phyloP scores from a whole-genome alignment of 108 stramenopile genomes.

The Pseudonitzschia multiseries region DNA sequence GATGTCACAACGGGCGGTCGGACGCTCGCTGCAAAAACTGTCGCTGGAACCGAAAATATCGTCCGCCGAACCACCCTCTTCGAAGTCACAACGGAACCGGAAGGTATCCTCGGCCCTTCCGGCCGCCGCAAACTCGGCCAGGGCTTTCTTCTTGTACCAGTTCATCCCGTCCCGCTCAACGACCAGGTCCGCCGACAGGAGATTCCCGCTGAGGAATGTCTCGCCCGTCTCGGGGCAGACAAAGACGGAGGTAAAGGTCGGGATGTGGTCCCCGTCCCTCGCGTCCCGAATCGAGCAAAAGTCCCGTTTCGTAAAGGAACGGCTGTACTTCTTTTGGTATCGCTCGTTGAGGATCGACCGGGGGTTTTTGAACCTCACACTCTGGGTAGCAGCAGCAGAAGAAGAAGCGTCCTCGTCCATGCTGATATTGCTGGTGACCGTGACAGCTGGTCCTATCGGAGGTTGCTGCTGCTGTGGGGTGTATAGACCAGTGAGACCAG shows the following conservation, averaged over 20 bases:
- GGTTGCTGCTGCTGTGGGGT: not conserved
- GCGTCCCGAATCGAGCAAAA: conserved; percentile 8
- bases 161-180: conserved; percentile 10
- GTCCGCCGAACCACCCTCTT: not conserved
- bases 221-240: conserved; percentile 41
- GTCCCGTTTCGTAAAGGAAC: conserved; percentile 10
- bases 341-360: conserved; percentile 14
- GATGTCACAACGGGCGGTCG: not conserved
- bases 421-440: not conserved
- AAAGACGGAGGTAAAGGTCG: conserved; percentile 29
- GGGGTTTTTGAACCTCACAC: conserved; percentile 25
- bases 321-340: conserved; percentile 10
- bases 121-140: conserved; percentile 36
- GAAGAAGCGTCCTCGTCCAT: too few relatives aligned
- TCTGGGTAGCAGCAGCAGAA: too few relatives aligned
- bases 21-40: not conserved
- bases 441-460: not conserved
- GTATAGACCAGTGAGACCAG: not conserved
- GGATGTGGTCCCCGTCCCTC: conserved; percentile 9
- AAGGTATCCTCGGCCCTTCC: conserved; percentile 38
- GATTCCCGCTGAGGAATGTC: conserved; percentile 19
- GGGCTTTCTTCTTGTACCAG: conserved; percentile 22
- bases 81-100: conserved; percentile 20
- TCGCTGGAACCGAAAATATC: not conserved
- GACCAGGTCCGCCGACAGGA: not conserved